These are phyloP conservation scores for Xanthoconium separans DNA, from an alignment of 1,284 basidiomycete genomes.

Conservation along the genomic window DNA sequence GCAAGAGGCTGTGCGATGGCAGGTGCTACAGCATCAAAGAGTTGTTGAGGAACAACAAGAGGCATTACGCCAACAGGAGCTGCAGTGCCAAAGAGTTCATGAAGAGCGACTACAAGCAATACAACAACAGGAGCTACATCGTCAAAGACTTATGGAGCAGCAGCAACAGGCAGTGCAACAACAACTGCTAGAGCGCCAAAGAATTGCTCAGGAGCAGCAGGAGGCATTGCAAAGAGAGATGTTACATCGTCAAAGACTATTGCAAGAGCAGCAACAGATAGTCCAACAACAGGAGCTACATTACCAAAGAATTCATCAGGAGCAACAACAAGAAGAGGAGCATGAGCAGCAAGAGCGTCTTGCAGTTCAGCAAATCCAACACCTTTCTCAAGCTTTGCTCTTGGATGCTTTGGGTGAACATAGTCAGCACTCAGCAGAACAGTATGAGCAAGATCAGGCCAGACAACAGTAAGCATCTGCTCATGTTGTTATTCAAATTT, in stretches of 20 bases:
- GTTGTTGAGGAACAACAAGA: background rate
- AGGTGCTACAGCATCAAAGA: background rate
- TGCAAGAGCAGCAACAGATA: background rate
- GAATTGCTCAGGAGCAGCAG: too few species aligned
- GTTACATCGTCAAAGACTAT: background rate
- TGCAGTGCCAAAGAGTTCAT: too few species aligned
- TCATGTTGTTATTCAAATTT: background rate
- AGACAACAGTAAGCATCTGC: background rate
- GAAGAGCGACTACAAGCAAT: too few species aligned
- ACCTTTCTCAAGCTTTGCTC: background rate
- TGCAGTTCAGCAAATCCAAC: background rate
- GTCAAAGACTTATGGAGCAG: too few species aligned
- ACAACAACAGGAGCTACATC: too few species aligned
- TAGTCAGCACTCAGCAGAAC: conserved; percentile 4
- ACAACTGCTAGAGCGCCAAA: too few species aligned
- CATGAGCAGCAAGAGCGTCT: background rate
- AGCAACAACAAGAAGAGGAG: background rate
- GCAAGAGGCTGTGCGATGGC: too few species aligned
- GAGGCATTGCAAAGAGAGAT: too few species aligned
- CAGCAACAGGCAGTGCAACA: too few species aligned
- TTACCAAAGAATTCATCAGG: background rate
- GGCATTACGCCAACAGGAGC: background rate
- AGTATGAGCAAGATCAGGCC: conserved; percentile 9
- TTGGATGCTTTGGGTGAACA: conserved; percentile 3
- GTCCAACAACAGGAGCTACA: background rate